Conservation (phyloP, 768 basidiomycete species). For the Kwoniella dejecticola region DNA sequence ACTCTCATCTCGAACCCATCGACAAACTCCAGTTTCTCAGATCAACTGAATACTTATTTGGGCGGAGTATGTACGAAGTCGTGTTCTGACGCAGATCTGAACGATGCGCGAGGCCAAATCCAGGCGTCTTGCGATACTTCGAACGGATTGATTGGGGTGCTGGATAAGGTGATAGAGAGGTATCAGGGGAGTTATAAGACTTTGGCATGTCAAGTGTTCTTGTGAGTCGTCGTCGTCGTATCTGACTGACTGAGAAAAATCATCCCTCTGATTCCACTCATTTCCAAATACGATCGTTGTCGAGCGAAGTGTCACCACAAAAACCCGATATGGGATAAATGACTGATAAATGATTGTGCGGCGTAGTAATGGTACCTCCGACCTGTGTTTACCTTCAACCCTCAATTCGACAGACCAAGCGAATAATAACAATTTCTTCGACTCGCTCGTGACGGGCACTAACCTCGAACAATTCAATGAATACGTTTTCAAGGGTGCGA, state of each 20-base stretch:
- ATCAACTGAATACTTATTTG: constrained; percentile 41
- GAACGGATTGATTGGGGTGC: constrained; percentile 33
- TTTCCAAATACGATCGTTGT: too few relatives aligned
- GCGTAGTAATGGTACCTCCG: constrained; percentile 49
- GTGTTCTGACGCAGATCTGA: constrained; percentile 36
- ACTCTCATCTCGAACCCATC: constrained; percentile 34
- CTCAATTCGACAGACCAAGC: constrained; percentile 35
- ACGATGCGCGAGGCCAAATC: constrained; percentile 33
- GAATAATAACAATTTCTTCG: constrained; percentile 48
- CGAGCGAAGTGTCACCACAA: too few relatives aligned
- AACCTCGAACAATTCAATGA: constrained; percentile 42
- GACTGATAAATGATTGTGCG: too few relatives aligned
- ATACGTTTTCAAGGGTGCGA: constrained; percentile 36
- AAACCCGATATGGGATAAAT: not conserved
- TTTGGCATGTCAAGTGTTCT: constrained; percentile 49
- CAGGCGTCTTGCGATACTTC: constrained; percentile 26
- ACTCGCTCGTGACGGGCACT: constrained; percentile 40
- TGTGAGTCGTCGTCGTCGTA: constrained; percentile 31
- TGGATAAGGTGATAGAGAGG: constrained; percentile 36
- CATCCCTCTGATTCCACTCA: not conserved
- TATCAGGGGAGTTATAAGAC: constrained; percentile 47
- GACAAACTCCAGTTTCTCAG: constrained; percentile 34
- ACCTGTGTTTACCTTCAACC: constrained; percentile 38
- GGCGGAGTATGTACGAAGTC: constrained; percentile 29
- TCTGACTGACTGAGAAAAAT: not conserved